phyloP scores from a whole-genome alignment of 2,329 filamentous ascomycete genomes.

The Apiospora kogelbergensis region DNA sequence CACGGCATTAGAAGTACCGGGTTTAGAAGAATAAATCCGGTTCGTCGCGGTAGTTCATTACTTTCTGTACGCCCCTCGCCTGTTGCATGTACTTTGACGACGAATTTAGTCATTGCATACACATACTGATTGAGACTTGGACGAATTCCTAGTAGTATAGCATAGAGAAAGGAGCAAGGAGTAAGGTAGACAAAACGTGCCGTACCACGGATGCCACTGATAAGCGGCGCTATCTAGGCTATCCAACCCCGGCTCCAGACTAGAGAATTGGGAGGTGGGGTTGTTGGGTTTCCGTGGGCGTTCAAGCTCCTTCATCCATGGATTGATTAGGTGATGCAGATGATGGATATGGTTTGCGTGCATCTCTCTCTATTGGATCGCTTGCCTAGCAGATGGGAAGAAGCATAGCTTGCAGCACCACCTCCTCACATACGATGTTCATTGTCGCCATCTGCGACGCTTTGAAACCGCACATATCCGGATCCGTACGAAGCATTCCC shows the following conservation, averaged over 20 bases:
- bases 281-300: neutral
- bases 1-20: neutral
- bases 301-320: neutral
- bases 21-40: neutral
- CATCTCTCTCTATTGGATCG: neutral
- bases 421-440: constrained; percentile 5
- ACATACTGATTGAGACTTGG: too few relatives aligned
- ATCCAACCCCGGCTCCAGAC: neutral
- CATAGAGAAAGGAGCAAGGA: too few relatives aligned
- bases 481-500: neutral
- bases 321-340: constrained; percentile 4
- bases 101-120: too few relatives aligned
- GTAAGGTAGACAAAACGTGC: too few relatives aligned
- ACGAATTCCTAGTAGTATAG: too few relatives aligned
- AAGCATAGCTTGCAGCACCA: neutral
- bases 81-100: too few relatives aligned
- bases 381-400: neutral
- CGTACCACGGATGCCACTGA: neutral
- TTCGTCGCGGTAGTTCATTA: neutral
- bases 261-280: neutral
- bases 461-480: neutral
- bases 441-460: neutral
- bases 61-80: neutral
- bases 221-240: constrained; percentile 1
- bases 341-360: neutral